Evolutionary conservation across 768 basidiomycete species (phyloP), one percentile per base, ranked within the genome.

Genomic region (Boletus huronensis): DNA sequence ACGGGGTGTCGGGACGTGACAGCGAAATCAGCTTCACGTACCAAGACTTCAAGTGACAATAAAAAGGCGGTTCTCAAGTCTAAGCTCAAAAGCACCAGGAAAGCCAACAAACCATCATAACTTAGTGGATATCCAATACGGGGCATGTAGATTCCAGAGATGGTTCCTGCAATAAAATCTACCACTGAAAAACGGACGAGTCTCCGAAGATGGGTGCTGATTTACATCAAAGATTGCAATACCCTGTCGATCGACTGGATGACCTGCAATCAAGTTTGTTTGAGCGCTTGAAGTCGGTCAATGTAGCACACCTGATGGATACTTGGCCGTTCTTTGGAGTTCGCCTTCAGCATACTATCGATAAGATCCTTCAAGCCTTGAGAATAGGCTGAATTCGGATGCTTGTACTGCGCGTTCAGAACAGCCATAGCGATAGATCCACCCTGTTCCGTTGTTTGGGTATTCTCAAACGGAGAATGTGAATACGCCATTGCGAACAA

Each of bases 391-490:
- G 88, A 90, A 50, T 74, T 77, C 0, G 94, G 94, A 63, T 98
- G 93, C 62, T 87, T 87, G 73, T 95, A 99, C 61, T 90, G 86
- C 0, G 93, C 96, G 60, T 90, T 93, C 56, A 94, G 75, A 46
- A 97, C 96, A 0, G 96, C 94, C 95, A 99, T 96, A 2, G 95
- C 95, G 65, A 98, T 93, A 42, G 92, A 95, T 13, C 93, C 93
- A 34, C 96, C 96, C 68, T 97, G 95, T 62, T 93, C 91, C 3
- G 89, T 93, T 6, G 89, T 91, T 70, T 91, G 90, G 0, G 79
- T 83, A 57, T 88, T 95, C 74, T 99, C 96, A 64, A 99, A 99
- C 0, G 96, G 96, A 3, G 96, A 98, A 66, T 93, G 91, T 3
- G 88, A 88, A 72, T 98, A 98, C 0, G 94, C 94, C 43, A 98